Conservation (phyloP, 176 grass and related monocot species). For the Eremochloa ophiuroides region DNA sequence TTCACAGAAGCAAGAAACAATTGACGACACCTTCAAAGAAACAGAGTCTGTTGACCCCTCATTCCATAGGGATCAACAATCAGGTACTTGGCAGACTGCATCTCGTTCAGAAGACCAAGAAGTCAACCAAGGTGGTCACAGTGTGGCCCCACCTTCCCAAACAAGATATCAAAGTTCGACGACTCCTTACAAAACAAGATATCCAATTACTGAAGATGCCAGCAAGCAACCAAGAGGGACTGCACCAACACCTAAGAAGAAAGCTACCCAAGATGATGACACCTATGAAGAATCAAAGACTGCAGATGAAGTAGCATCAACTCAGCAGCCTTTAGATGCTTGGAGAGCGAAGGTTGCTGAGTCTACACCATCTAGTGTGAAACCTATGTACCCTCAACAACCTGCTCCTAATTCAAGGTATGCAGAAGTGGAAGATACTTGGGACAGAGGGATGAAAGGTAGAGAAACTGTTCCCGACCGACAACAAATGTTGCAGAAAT, state of each 20-base stretch:
- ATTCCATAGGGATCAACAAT: constrained; percentile 3
- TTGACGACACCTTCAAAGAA: constrained; percentile 8
- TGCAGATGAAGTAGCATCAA: constrained; percentile 8
- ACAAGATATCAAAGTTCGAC: constrained; percentile 17
- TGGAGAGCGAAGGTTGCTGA: constrained; percentile 16
- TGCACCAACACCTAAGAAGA: not conserved
- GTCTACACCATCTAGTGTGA: constrained; percentile 10
- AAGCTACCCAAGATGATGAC: constrained; percentile 3
- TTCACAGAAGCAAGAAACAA: constrained; percentile 24
- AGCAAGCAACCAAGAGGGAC: constrained; percentile 4
- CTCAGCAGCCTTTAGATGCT: not conserved
- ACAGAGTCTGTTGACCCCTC: not conserved
- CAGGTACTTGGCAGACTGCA: not conserved
- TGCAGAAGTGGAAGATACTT: constrained; percentile 6
- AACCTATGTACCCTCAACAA: not conserved
- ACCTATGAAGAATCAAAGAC: constrained; percentile 13
- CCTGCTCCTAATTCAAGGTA: constrained; percentile 8
- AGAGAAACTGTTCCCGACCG: constrained; percentile 8
- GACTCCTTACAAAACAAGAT: not conserved
- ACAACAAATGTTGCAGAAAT: constrained; percentile 18
- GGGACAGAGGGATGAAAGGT: constrained; percentile 1
- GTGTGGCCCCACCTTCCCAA: constrained; percentile 1
- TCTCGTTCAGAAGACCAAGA: constrained; percentile 6
- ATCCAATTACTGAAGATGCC: constrained; percentile 2
- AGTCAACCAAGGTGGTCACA: not conserved